Base-by-base conservation (phyloP, 768 basidiomycete species). In the Mycena galericulata region DNA sequence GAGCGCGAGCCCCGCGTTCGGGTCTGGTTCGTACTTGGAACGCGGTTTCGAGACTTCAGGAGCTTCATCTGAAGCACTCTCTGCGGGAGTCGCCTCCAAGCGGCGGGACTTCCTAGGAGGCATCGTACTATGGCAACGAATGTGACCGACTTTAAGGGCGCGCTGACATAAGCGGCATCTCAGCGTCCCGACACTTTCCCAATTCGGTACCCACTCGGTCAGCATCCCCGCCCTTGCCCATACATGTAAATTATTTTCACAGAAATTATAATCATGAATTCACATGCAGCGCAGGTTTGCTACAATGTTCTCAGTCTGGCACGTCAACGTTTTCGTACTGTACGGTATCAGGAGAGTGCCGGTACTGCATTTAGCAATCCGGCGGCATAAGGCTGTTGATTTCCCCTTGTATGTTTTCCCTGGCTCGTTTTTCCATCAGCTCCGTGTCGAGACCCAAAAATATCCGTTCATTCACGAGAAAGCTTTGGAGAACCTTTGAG, bases 341-440 rank as follows among this genome's bases (percentile, higher is more conserved):
- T n/a, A n/a, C n/a, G n/a, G n/a, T n/a, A n/a, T n/a, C n/a, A n/a
- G n/a, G n/a, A n/a, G n/a, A n/a, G n/a, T n/a, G n/a, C n/a, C n/a
- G n/a, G n/a, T n/a, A n/a, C n/a, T n/a, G n/a, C 32, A 26, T 24
- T 38, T 12, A 36, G 34, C 34, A 36, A 14, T 36, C 11, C 38
- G 24, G 11, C 40, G 18, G 4, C 36, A 20, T 32, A 20, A 72
- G 45, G 20, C 61, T 54, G 32, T 30, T 18, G 17, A 73, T 63
- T 64, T 73, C 72, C 18, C 43, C 26, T 26, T 40, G 45, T 56
- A 73, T 62, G n/a, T 73, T 73, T 24, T 47, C 46, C 43, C 64
- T 61, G 4, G 72, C 72, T 26, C 50, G 45, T 49, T 46, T 20
- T 64, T 71, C 72, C 55, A 68, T 62, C 26, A 8, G 54, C 58